These are phyloP conservation scores for Trichoderma arundinaceum DNA, from an alignment of 2,329 filamentous ascomycete genomes.

Conservation along the genomic window DNA sequence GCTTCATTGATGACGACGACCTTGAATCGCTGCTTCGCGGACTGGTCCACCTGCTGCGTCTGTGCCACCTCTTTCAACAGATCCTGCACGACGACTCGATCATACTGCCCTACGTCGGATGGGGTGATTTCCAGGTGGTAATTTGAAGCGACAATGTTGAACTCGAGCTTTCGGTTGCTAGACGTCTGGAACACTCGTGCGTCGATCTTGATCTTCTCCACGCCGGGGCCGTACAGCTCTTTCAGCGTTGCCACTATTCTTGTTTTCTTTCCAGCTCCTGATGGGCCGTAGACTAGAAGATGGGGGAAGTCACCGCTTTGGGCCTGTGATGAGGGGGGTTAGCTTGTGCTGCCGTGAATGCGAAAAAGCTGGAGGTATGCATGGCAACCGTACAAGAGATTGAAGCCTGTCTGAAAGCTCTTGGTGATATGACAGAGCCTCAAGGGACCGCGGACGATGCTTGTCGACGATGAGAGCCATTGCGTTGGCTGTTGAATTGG, in stretches of 20 bases:
- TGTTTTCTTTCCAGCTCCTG: constrained; percentile 96
- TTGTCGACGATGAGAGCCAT: constrained; percentile 77
- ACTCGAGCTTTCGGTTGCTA: constrained; percentile 96
- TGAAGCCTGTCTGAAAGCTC: constrained; percentile 86
- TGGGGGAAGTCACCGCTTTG: constrained; percentile 98
- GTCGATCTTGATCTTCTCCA: constrained; percentile 99
- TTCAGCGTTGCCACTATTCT: constrained; percentile 94
- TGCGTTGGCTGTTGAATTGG: constrained; percentile 31
- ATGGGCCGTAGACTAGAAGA: constrained; percentile 94
- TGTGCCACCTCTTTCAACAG: constrained; percentile 97
- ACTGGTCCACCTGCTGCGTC: constrained; percentile 96
- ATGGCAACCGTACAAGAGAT: constrained; percentile 70
- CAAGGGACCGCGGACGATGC: constrained; percentile 74
- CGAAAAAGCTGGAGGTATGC: background rate
- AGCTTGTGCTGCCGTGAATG: background rate
- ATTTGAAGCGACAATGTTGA: constrained; percentile 96
- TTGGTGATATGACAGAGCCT: constrained; percentile 82
- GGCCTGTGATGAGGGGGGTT: constrained; percentile 62
- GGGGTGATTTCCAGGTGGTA: constrained; percentile 99
- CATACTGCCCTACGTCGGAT: constrained; percentile 94
- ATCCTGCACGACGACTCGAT: constrained; percentile 94
- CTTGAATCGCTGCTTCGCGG: constrained; percentile 92
- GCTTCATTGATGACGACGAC: constrained; percentile 99
- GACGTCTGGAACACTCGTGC: constrained; percentile 95
- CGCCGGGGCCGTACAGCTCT: constrained; percentile 91